Percentiles rank a stretch among this genome's conserved stretches.
Evolutionary conservation across 2,329 filamentous ascomycete species (phyloP).

Genomic region (Arthrobotrys sinensis): DNA sequence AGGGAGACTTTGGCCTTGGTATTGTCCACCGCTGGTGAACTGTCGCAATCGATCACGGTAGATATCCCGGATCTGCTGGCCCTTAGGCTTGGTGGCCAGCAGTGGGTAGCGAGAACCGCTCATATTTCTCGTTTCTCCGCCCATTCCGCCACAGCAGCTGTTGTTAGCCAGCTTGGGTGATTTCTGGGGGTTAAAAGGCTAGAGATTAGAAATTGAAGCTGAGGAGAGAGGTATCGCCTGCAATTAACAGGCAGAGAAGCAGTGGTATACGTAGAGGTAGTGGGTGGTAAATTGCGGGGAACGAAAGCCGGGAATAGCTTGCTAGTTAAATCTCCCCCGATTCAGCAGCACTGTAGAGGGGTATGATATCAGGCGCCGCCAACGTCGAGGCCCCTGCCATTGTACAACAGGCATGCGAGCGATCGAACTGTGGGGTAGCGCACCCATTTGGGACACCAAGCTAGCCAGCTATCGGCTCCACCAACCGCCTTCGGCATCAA

Average conservation of each 20-base stretch:
- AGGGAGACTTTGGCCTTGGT: slow-evolving; percentile 80
- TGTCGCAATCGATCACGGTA: slow-evolving; percentile 86
- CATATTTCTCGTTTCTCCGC: slow-evolving; percentile 69
- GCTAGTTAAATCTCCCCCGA: slow-evolving; percentile 35
- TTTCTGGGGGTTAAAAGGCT: slow-evolving; percentile 9
- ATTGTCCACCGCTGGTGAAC: slow-evolving; percentile 86
- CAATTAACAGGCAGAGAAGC: background rate
- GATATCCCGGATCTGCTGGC: slow-evolving; percentile 86
- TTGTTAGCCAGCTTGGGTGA: slow-evolving; percentile 27
- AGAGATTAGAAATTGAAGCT: background rate
- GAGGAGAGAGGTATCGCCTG: background rate
- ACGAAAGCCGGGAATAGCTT: background rate
- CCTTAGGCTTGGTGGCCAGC: slow-evolving; percentile 71
- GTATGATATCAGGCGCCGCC: slow-evolving; percentile 33
- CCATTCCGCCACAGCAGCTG: slow-evolving; percentile 66
- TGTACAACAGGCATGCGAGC: slow-evolving; percentile 30
- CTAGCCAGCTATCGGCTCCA: slow-evolving; percentile 41
- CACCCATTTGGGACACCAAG: slow-evolving; percentile 26
- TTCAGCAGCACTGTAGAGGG: slow-evolving; percentile 3
- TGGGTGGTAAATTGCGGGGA: background rate
- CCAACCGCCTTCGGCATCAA: slow-evolving; percentile 32
- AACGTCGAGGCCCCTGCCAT: slow-evolving; percentile 1
- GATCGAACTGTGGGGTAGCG: slow-evolving; percentile 52
- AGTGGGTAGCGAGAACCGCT: slow-evolving; percentile 61
- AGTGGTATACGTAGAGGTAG: background rate